Evolutionary conservation across 805 yeast species (phyloP).

Genomic region (Kazachstania psychrophila): DNA sequence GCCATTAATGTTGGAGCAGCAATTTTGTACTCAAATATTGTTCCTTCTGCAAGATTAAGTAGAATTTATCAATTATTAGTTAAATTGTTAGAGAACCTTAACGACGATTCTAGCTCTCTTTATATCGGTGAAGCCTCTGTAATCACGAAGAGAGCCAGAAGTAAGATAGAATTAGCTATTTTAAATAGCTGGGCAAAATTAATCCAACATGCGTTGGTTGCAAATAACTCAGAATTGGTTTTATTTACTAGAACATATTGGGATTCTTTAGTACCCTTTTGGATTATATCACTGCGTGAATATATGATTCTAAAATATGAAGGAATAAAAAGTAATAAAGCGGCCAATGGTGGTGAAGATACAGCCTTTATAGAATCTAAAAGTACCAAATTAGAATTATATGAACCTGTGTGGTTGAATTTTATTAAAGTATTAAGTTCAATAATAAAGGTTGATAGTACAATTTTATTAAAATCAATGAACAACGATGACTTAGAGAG

Average conservation of each 20-base stretch:
- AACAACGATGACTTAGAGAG: conserved; percentile 45
- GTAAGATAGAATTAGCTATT: conserved; percentile 49
- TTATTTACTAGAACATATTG: conserved; percentile 48
- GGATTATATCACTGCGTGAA: conserved; percentile 72
- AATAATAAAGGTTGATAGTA: conserved; percentile 44
- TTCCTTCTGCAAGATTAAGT: conserved; percentile 39
- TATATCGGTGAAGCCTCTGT: conserved; percentile 50
- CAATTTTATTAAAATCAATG: conserved; percentile 38
- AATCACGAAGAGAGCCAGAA: conserved; percentile 37
- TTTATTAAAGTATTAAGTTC: conserved; percentile 67
- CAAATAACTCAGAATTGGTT: conserved; percentile 35
- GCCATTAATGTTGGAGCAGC: conserved; percentile 75
- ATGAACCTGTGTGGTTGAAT: conserved; percentile 58
- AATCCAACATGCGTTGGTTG: conserved; percentile 27
- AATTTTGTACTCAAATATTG: conserved; percentile 55
- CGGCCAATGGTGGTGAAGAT: conserved; percentile 8
- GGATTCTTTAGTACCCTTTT: conserved; percentile 56
- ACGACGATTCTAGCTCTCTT: conserved; percentile 24
- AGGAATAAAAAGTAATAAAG: conserved; percentile 12
- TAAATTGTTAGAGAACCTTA: conserved; percentile 51
- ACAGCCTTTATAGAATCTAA: not conserved
- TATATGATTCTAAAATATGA: conserved; percentile 57
- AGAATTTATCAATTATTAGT: conserved; percentile 58
- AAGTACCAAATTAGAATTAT: conserved; percentile 25
- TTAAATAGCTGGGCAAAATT: conserved; percentile 69